Base-by-base conservation (phyloP, 805 yeast species). In the Naumovozyma dairenensis region DNA sequence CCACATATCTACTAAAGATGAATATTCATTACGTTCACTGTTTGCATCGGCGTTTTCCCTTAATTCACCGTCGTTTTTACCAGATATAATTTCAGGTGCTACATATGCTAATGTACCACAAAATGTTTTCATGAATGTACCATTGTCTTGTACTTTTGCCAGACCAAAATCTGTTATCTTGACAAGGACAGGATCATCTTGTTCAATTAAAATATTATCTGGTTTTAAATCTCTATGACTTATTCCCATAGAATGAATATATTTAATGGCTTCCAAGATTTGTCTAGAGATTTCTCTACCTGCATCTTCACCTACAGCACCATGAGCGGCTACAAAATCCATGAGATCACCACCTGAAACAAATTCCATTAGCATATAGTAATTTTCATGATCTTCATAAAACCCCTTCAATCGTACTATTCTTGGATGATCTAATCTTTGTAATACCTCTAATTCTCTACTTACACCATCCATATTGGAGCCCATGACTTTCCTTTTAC, bases 211-310 rank as follows among this genome's bases (percentile, higher is more conserved):
- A 9, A 92, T 84, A 57, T 92, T 92, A 55, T 92, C 99, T 0
- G 99, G 99, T 55, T 92, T 92, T 45, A 92, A 63, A 59, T 92
- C 99, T 38, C 99, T 69, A 56, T 92, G 99, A n/a, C 94, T 80
- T 18, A 92, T 87, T 1, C 95, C 96, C 52, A 79, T 63, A 2
- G 73, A 71, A 61, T 92, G 99, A 26, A 92, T 93, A 50, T 92
- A 87, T 28, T 74, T 69, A 5, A 92, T 77, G 0, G 95, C 96
- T 39, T 75, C 72, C 26, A 92, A 59, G 2, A 89, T 77, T 57
- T 92, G 98, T 43, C 74, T 72, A 2, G 93, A 71, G 17, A 92
- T 83, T 39, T 83, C 95, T 45, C 81, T 77, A 6, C 87, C 82
- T 3, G 94, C 92, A 31, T 76, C 86, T 57, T 92, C 98, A 10